These are phyloP conservation scores for Mycena galopus DNA, from an alignment of 768 basidiomycete species.

Conservation along the genomic window DNA sequence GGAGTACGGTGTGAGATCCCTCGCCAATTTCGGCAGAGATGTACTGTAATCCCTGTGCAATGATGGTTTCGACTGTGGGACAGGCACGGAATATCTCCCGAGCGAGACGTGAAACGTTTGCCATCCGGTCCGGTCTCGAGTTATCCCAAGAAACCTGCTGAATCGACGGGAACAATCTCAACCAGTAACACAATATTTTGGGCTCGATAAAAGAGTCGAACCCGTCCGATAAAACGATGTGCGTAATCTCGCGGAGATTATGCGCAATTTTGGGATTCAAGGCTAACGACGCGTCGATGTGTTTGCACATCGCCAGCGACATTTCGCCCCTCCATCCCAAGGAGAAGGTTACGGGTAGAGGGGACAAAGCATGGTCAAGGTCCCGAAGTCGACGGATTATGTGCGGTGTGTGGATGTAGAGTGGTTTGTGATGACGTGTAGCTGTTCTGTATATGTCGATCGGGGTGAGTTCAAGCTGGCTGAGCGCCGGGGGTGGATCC, in stretches of 20 bases:
- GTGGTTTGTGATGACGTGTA: not conserved
- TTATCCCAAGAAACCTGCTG: not conserved
- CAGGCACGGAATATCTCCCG: conserved; percentile 17
- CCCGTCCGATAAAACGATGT: conserved; percentile 11
- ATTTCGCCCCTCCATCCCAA: not conserved
- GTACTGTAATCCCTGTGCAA: not conserved
- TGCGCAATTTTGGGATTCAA: not conserved
- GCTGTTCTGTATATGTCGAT: not conserved
- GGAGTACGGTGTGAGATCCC: not conserved
- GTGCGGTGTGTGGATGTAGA: not conserved
- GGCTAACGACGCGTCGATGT: conserved; percentile 12
- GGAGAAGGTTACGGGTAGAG: conserved; percentile 2
- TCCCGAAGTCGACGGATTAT: conserved; percentile 13
- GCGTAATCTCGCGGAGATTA: conserved; percentile 8
- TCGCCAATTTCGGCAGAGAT: not conserved
- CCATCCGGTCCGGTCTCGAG: no score
- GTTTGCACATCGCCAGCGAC: not conserved
- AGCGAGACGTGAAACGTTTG: not conserved
- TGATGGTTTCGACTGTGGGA: conserved; percentile 1
- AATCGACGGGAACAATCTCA: conserved; percentile 16
- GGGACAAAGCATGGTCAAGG: not conserved
- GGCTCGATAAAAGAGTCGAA: not conserved
- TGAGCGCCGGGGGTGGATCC: conserved; percentile 12
- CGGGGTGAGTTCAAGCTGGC: not conserved
- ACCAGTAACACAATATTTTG: not conserved